Base-by-base conservation (phyloP, 257 asterid species). In the Lycium ferocissimum region DNA sequence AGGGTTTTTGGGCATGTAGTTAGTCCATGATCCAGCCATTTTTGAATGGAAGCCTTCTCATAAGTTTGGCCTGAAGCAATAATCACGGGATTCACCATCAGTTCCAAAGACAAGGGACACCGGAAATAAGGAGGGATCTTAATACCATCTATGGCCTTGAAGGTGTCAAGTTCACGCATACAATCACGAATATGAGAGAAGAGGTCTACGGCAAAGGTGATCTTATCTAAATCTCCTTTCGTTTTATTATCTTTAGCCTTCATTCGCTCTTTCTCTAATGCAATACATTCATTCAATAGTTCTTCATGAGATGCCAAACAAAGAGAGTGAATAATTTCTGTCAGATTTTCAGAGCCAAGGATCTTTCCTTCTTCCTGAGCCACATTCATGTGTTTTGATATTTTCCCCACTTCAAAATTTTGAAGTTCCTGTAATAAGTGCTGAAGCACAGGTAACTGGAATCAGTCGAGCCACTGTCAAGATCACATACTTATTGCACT, bases 51-150 rank as follows among this genome's bases (percentile, higher is more conserved):
- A 37, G 92, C 83, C 86, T 93, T 93, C 86, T 97, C 98, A 61
- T 89, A 97, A 35, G 98, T 97, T 88, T 94, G 96, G 76, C 99
- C 99, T 1, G 99, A 97, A 85, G 98, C 94, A 89, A 97, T 92
- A 80, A 92, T 95, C 59, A 97, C 99, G 2, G 99, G 99, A 79
- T 97, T 98, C 80, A 78, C 80, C 99, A 97, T 94, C 85, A 95
- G 87, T 84, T 91, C 97, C 88, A 92, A 86, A 72, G 99, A 95
- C 80, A 97, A 88, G 7, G 99, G 97, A 80, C 99, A 97, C 53
- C 90, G 89, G 87, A 93, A 97, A 84, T 89, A 91, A 18, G 93
- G 86, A 47, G 98, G 99, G 86, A 95, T 87, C 84, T 79, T 91
- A 86, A 89, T 81, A 37, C 96, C 96, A 81, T 89, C 83, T 7